Evolutionary conservation across 345 rosid species (phyloP).

Genomic region (Dimocarpus longan): DNA sequence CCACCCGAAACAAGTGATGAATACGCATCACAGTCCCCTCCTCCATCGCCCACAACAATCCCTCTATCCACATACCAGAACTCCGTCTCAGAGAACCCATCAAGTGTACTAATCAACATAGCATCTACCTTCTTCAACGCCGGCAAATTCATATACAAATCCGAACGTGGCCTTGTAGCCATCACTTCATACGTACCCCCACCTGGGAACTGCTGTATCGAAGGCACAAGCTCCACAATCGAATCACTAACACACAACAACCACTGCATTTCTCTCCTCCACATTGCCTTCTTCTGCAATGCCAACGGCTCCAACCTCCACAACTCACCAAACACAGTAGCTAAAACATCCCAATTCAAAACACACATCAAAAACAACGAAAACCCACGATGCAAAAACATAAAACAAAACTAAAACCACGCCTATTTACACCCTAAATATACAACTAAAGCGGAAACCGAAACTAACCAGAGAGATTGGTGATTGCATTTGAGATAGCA

Average conservation of each 20-base stretch:
- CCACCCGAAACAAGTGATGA: slow-evolving; percentile 51
- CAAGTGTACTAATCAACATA: slow-evolving; percentile 77
- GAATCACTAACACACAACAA: slow-evolving; percentile 89
- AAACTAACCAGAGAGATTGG: slow-evolving; percentile 86
- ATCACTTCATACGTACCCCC: slow-evolving; percentile 94
- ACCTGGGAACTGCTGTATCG: slow-evolving; percentile 86
- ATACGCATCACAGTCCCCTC: slow-evolving; percentile 47
- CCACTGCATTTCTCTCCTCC: slow-evolving; percentile 98
- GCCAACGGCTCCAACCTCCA: slow-evolving; percentile 97
- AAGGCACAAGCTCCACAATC: slow-evolving; percentile 94
- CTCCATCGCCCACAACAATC: slow-evolving; percentile 63
- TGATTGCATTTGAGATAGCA: slow-evolving; percentile 96
- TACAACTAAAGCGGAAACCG: neutral
- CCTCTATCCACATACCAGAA: slow-evolving; percentile 97
- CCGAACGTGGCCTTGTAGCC: slow-evolving; percentile 86
- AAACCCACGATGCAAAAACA: neutral
- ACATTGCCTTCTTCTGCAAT: slow-evolving; percentile 81
- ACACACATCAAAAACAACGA: neutral
- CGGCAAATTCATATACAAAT: slow-evolving; percentile 86
- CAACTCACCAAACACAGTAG: slow-evolving; percentile 90
- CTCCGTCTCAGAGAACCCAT: slow-evolving; percentile 69
- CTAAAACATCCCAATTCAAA: slow-evolving; percentile 40
- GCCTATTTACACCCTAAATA: neutral
- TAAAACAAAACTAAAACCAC: neutral
- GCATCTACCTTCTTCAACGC: slow-evolving; percentile 98